Evolutionary conservation across 2,329 filamentous ascomycete species (phyloP).

Genomic region (Tolypocladium inflatum): DNA sequence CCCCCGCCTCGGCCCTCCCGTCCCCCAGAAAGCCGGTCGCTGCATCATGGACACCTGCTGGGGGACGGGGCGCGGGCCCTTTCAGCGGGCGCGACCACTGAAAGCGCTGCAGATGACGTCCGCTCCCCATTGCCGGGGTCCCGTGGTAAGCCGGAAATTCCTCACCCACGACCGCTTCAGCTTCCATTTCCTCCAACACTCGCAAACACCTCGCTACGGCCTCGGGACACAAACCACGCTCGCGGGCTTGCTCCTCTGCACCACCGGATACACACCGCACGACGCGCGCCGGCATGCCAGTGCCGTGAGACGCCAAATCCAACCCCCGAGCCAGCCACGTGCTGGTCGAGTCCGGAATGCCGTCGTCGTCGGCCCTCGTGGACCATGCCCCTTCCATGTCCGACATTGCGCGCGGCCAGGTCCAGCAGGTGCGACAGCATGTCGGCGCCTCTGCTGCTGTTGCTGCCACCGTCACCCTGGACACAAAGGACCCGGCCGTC

Average conservation of each 20-base stretch:
- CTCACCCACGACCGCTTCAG: not conserved
- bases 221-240: not conserved
- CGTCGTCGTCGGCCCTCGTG: constrained; percentile 42
- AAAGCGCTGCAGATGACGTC: constrained; percentile 7
- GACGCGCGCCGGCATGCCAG: constrained; percentile 5
- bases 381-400: constrained; percentile 48
- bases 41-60: not conserved
- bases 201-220: not conserved
- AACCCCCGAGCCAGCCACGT: not conserved
- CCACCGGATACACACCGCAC: not conserved
- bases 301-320: constrained; percentile 1
- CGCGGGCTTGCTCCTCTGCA: not conserved
- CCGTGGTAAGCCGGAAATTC: constrained; percentile 3
- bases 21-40: not conserved
- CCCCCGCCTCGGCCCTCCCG: not conserved
- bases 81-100: constrained; percentile 5
- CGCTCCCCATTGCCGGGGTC: not conserved
- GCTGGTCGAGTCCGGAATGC: constrained; percentile 32
- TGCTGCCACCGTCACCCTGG: constrained; percentile 9
- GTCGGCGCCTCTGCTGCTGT: constrained; percentile 7
- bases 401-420: constrained; percentile 31
- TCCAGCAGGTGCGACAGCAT: constrained; percentile 20
- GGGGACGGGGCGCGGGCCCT: not conserved
- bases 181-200: not conserved
- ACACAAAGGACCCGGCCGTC: constrained; percentile 27